Evolutionary conservation across 345 rosid genomes (phyloP).

Genomic region (Brassica carinata): DNA sequence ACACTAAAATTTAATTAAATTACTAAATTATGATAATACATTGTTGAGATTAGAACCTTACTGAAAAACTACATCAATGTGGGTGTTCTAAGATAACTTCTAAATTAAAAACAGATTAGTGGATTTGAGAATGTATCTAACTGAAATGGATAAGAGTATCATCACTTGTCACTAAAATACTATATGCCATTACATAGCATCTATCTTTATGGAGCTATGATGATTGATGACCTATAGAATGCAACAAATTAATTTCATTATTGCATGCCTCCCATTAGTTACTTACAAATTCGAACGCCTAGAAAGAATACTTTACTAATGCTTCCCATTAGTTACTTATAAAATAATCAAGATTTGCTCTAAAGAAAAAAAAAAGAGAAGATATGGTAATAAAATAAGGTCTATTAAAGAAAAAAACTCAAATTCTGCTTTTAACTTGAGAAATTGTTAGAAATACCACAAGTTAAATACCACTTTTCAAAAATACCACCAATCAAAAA

Average conservation of each 20-base stretch:
- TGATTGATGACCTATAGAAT: not conserved
- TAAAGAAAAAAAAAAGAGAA: constrained; percentile 19
- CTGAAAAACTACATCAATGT: not conserved
- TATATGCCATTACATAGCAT: not conserved
- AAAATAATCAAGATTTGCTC: constrained; percentile 23
- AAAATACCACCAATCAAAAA: too few relatives aligned
- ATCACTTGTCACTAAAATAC: not conserved
- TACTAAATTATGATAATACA: not conserved
- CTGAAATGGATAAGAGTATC: not conserved
- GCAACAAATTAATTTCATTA: not conserved
- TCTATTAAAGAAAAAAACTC: not conserved
- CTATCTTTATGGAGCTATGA: not conserved
- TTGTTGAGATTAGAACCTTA: too few relatives aligned
- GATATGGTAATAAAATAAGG: constrained; percentile 14
- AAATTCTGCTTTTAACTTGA: not conserved
- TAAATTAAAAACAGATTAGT: not conserved
- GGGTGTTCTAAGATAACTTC: not conserved
- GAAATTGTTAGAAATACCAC: too few relatives aligned
- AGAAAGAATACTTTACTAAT: not conserved
- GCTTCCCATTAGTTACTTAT: not conserved
- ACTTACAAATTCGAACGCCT: not conserved
- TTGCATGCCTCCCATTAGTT: constrained; percentile 8
- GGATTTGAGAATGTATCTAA: not conserved
- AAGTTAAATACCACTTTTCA: too few relatives aligned
- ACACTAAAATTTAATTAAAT: not conserved